Conservation (phyloP, 371 early-diverging fungal species). For the Syncephalastrum sp. region DNA sequence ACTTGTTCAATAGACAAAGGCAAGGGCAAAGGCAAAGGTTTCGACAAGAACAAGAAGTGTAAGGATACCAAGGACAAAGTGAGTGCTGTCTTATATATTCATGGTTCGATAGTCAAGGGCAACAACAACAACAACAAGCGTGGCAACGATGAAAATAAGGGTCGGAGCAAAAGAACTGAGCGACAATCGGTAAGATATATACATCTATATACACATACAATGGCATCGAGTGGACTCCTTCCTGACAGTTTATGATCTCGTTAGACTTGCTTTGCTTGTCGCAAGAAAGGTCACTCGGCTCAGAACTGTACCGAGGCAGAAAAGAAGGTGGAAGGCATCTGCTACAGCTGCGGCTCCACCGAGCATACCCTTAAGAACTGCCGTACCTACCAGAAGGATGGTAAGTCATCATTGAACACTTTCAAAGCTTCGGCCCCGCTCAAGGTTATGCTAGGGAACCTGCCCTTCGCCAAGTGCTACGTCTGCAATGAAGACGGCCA, state of each 20-base stretch:
- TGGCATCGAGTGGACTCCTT: not conserved
- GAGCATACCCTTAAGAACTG: conserved; percentile 83
- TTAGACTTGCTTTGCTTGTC: conserved; percentile 82
- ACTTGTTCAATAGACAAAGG: not conserved
- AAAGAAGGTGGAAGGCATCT: conserved; percentile 59
- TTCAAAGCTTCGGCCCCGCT: no score
- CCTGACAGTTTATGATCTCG: conserved; percentile 2
- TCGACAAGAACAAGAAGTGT: conserved; percentile 8
- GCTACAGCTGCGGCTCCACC: conserved; percentile 84
- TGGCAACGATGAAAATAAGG: no score
- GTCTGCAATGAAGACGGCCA: conserved; percentile 87
- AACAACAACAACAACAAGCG: no score
- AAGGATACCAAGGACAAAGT: conserved; percentile 7
- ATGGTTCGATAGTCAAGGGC: no score
- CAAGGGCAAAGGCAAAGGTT: not conserved
- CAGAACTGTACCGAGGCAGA: conserved; percentile 72
- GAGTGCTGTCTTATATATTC: no score
- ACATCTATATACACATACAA: no score
- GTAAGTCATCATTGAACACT: conserved; percentile 19
- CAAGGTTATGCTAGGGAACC: conserved; percentile 26
- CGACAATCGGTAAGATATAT: conserved; percentile 21
- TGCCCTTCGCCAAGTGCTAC: conserved; percentile 81
- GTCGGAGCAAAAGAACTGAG: conserved; percentile 25
- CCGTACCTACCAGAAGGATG: conserved; percentile 57
- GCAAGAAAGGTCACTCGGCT: conserved; percentile 81